Conservation (phyloP, 2,329 filamentous ascomycete species). For the Erysiphe pisi region DNA sequence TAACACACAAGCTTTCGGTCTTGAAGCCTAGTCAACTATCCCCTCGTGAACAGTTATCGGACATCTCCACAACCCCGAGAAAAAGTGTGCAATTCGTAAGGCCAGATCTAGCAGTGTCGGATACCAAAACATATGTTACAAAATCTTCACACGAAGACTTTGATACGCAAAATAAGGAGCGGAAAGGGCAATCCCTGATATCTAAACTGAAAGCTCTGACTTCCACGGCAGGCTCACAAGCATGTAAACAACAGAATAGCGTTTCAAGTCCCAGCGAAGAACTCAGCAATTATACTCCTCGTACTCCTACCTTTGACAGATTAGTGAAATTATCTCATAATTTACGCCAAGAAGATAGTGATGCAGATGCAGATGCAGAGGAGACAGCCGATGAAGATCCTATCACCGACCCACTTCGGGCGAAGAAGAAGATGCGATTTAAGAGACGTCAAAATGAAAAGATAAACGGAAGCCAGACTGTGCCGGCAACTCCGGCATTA, state of each 20-base stretch:
- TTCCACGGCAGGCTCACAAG: conserved; percentile 40
- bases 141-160: conserved; percentile 56
- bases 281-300: conserved; percentile 39
- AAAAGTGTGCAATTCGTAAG: conserved; percentile 69
- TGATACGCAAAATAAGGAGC: conserved; percentile 50
- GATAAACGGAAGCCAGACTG: conserved; percentile 47
- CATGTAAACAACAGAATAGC: conserved; percentile 41
- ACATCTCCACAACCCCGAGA: conserved; percentile 37
- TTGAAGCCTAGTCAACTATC: too few relatives aligned
- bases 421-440: conserved; percentile 55
- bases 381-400: conserved; percentile 72
- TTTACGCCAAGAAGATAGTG: conserved; percentile 51
- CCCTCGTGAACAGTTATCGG: too few relatives aligned
- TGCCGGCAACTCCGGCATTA: conserved; percentile 51
- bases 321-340: conserved; percentile 45
- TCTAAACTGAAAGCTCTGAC: conserved; percentile 67
- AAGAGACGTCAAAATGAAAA: conserved; percentile 45
- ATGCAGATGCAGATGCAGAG: conserved; percentile 67
- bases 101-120: conserved; percentile 37
- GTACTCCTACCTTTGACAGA: conserved; percentile 43
- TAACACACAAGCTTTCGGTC: too few relatives aligned
- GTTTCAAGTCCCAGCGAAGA: conserved; percentile 36
- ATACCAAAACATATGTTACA: conserved; percentile 42
- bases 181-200: conserved; percentile 58
- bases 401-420: conserved; percentile 41